These are phyloP conservation scores for Pichia membranifaciens DNA, from an alignment of 805 yeast genomes.

Conservation along the genomic window DNA sequence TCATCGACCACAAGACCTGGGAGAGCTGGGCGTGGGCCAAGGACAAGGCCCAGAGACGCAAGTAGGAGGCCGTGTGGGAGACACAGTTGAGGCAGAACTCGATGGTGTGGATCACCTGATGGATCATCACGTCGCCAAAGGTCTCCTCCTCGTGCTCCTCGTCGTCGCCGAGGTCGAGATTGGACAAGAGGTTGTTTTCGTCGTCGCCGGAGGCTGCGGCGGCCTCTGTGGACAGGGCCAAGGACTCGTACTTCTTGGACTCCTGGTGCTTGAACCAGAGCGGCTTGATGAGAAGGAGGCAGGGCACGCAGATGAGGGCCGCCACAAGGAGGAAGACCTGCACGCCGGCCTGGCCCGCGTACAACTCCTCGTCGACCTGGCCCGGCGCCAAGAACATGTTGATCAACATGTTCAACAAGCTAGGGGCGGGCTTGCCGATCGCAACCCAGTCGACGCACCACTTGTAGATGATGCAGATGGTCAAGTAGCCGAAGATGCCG, in stretches of 20 bases:
- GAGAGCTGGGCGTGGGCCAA: slow-evolving; percentile 77
- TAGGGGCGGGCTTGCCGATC: slow-evolving; percentile 60
- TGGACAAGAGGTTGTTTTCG: slow-evolving; percentile 30
- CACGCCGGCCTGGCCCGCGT: slow-evolving; percentile 56
- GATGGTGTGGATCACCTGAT: slow-evolving; percentile 75
- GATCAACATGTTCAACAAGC: slow-evolving; percentile 67
- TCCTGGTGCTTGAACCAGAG: slow-evolving; percentile 40
- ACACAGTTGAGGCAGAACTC: slow-evolving; percentile 77
- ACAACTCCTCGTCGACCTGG: slow-evolving; percentile 55
- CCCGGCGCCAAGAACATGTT: slow-evolving; percentile 76
- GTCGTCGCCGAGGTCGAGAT: slow-evolving; percentile 37
- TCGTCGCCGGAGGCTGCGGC: slow-evolving; percentile 13
- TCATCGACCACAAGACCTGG: slow-evolving; percentile 71
- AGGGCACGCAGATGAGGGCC: slow-evolving; percentile 70
- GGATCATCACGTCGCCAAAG: slow-evolving; percentile 68
- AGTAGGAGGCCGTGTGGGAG: slow-evolving; percentile 72
- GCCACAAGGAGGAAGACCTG: slow-evolving; percentile 52
- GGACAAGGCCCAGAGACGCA: slow-evolving; percentile 74
- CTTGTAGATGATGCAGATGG: slow-evolving; percentile 62
- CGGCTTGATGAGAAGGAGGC: slow-evolving; percentile 65
- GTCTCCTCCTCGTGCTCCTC: slow-evolving; percentile 34
- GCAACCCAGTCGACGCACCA: slow-evolving; percentile 70
- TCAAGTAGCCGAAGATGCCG: slow-evolving; percentile 66
- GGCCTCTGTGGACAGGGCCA: slow-evolving; percentile 26
- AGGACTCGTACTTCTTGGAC: slow-evolving; percentile 41